phyloP scores from a whole-genome alignment of 805 yeast genomes.

The Yamadazyma sp. region DNA sequence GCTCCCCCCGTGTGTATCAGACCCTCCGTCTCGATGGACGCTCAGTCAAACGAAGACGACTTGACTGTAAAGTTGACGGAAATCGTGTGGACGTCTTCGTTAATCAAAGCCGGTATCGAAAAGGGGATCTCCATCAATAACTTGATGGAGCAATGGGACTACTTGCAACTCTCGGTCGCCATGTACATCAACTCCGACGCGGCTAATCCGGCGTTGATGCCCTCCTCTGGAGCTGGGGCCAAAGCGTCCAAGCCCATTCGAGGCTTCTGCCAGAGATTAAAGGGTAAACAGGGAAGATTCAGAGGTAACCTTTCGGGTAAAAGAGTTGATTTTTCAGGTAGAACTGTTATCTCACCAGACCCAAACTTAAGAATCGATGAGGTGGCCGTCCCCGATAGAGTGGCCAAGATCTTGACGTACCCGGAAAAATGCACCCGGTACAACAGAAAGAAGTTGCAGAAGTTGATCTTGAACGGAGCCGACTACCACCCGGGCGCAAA shows the following conservation, averaged over 20 bases:
- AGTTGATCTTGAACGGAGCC: conserved; percentile 80
- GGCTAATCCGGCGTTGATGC: conserved; percentile 74
- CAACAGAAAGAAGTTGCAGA: conserved; percentile 74
- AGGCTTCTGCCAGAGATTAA: conserved; percentile 94
- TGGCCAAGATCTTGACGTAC: conserved; percentile 91
- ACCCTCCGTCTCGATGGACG: conserved; percentile 92
- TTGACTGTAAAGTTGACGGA: conserved; percentile 93
- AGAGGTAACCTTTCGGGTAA: conserved; percentile 98
- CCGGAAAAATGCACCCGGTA: conserved; percentile 94
- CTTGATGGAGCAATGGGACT: conserved; percentile 99
- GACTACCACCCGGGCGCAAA: conserved; percentile 95
- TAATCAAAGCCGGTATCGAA: conserved; percentile 91
- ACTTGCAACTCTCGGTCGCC: conserved; percentile 90
- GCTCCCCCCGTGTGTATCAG: conserved; percentile 99
- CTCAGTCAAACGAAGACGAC: conserved; percentile 95
- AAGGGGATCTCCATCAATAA: conserved; percentile 92
- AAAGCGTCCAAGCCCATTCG: conserved; percentile 77
- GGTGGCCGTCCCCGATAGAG: conserved; percentile 97
- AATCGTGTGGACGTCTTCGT: conserved; percentile 93
- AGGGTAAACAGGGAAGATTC: conserved; percentile 98
- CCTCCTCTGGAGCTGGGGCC: conserved; percentile 60
- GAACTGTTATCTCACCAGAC: conserved; percentile 98
- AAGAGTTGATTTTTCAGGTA: conserved; percentile 96
- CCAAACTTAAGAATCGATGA: conserved; percentile 94
- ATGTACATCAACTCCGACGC: conserved; percentile 97